A percentile compares a stretch with the other conserved stretches of the same genome.
Conservation (phyloP, 257 asterid species). For the Primulina eburnea region DNA sequence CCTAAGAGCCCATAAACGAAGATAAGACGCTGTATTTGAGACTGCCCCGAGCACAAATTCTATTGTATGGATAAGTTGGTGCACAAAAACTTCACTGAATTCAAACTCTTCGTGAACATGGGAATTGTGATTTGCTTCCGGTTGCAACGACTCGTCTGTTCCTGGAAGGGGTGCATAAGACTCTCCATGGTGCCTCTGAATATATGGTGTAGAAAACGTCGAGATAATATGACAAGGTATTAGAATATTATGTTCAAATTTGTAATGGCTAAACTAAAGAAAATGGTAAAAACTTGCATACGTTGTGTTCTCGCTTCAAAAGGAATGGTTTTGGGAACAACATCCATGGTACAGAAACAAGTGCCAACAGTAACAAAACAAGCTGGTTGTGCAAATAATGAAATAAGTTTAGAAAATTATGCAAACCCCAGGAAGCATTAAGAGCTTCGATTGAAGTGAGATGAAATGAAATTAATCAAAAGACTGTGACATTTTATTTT, state of each 20-base stretch:
- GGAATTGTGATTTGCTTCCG: conserved; percentile 61
- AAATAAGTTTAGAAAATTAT: conserved; percentile 18
- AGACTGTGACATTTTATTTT: neutral
- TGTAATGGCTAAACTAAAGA: conserved; percentile 15
- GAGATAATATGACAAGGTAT: neutral
- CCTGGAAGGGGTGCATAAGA: conserved; percentile 71
- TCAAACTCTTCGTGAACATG: conserved; percentile 95
- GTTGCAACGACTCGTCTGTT: conserved; percentile 73
- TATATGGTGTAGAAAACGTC: conserved; percentile 15
- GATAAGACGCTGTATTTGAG: conserved; percentile 98
- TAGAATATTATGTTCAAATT: conserved; percentile 15
- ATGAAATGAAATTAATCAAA: conserved; percentile 12
- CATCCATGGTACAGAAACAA: conserved; percentile 98
- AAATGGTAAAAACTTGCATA: conserved; percentile 29
- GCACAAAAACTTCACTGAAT: conserved; percentile 91
- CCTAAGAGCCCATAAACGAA: conserved; percentile 99
- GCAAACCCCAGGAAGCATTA: neutral
- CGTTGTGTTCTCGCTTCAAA: conserved; percentile 70
- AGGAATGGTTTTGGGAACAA: conserved; percentile 95
- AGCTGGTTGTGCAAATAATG: conserved; percentile 47
- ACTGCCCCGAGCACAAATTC: conserved; percentile 99
- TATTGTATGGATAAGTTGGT: conserved; percentile 95
- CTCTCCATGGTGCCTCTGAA: conserved; percentile 88
- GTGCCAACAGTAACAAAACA: conserved; percentile 62
- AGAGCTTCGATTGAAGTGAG: neutral